Conservation (phyloP, 371 early-diverging fungal genomes). For the Smittium culicis region DNA sequence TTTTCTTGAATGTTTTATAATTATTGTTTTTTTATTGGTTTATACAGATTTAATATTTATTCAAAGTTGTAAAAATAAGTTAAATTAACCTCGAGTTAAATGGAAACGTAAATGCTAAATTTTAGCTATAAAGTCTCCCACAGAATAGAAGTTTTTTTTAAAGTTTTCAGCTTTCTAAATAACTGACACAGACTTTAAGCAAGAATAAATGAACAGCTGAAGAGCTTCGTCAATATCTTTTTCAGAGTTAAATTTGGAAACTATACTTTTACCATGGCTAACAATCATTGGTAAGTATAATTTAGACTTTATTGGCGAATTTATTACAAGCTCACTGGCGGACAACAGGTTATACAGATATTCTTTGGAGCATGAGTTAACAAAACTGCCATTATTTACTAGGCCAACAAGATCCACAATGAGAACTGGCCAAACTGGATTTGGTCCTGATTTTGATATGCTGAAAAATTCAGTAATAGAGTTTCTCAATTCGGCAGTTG, state of each 20-base stretch:
- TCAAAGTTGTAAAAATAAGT: too few species aligned
- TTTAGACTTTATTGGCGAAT: background rate
- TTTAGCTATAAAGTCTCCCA: too few species aligned
- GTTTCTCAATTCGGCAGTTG: background rate
- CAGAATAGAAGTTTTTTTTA: too few species aligned
- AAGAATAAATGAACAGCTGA: background rate
- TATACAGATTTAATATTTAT: too few species aligned
- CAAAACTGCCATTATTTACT: background rate
- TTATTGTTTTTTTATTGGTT: too few species aligned
- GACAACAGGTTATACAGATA: background rate
- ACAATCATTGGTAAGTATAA: background rate
- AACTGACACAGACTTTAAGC: background rate
- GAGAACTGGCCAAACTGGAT: background rate
- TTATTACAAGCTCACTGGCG: background rate
- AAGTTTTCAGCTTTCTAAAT: too few species aligned
- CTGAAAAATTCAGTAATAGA: background rate
- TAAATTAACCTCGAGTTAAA: too few species aligned
- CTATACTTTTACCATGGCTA: background rate
- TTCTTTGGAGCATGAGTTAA: background rate
- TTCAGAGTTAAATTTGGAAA: background rate
- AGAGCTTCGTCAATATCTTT: background rate
- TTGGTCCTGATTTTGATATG: background rate
- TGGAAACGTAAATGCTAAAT: too few species aligned
- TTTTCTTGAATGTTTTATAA: too few species aligned
- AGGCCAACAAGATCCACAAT: background rate